Percentiles rank a stretch among this genome's conserved stretches.
Evolutionary conservation across 2,329 filamentous ascomycete species (phyloP).

Genomic region (Phyllosticta paracitricarpa): DNA sequence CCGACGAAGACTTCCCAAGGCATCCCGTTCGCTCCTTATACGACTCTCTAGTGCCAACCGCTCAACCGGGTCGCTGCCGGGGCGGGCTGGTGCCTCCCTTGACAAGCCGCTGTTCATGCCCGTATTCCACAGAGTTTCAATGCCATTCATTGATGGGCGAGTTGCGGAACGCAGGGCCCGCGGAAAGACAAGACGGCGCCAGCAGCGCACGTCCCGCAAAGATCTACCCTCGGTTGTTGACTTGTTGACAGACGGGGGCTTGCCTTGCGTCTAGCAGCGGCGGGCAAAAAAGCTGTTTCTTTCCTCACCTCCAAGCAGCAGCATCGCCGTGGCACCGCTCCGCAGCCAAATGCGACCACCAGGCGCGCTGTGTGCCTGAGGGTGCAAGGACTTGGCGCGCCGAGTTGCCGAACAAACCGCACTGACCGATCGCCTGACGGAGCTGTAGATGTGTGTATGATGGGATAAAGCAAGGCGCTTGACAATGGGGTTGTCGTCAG

Average conservation of each 20-base stretch:
- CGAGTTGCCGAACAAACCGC: neutral
- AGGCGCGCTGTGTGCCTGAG: neutral
- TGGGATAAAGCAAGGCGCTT: neutral
- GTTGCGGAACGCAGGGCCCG: neutral
- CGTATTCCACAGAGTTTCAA: neutral
- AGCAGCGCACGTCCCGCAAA: neutral
- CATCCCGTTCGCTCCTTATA: neutral
- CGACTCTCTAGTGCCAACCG: neutral
- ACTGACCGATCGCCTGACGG: neutral
- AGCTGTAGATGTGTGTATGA: neutral
- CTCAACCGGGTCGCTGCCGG: neutral
- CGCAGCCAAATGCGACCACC: neutral
- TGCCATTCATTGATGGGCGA: neutral
- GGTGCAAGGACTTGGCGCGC: neutral
- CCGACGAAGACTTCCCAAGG: neutral
- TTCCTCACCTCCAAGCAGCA: neutral
- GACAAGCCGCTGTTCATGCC: neutral
- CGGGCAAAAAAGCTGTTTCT: neutral
- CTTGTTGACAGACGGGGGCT: neutral
- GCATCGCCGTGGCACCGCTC: neutral
- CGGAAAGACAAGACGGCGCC: neutral
- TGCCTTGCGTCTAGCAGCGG: neutral
- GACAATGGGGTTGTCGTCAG: neutral
- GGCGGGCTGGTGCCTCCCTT: neutral
- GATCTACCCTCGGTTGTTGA: neutral